A percentile compares a stretch with the other conserved stretches of the same genome.
phyloP scores from a whole-genome alignment of 2,329 filamentous ascomycete species.

The Diaporthe vexans region DNA sequence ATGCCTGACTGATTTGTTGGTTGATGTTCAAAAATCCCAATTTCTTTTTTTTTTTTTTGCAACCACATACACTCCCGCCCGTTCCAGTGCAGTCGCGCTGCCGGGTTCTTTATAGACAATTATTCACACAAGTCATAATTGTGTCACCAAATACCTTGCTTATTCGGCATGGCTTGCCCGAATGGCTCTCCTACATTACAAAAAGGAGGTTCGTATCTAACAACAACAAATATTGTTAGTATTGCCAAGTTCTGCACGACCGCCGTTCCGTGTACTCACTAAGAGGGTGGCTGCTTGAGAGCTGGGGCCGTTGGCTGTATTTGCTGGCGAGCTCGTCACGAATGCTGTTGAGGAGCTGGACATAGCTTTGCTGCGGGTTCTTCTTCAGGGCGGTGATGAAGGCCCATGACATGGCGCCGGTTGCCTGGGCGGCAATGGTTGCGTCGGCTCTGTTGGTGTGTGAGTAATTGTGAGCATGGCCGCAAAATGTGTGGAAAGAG shows the following conservation, averaged over 20 bases:
- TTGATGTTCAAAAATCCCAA: background rate
- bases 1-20: background rate
- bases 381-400: conserved; percentile 95
- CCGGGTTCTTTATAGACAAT: conserved; percentile 13
- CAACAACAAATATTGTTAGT: conserved; percentile 1
- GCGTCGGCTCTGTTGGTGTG: conserved; percentile 81
- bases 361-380: conserved; percentile 98
- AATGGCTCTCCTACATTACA: conserved; percentile 64
- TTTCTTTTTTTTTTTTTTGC: background rate
- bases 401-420: conserved; percentile 98
- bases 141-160: background rate
- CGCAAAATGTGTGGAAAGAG: no score
- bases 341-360: conserved; percentile 95
- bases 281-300: conserved; percentile 96
- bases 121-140: conserved; percentile 6
- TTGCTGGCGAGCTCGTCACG: conserved; percentile 90
- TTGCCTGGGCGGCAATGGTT: conserved; percentile 90
- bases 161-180: background rate
- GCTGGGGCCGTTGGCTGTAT: conserved; percentile 94
- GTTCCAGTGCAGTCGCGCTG: background rate
- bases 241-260: background rate
- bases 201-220: conserved; percentile 74
- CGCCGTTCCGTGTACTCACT: conserved; percentile 69
- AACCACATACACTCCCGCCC: background rate
- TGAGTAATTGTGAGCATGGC: background rate